Conservation (phyloP, 2,329 filamentous ascomycete species). For the Polytolypa hystricis region DNA sequence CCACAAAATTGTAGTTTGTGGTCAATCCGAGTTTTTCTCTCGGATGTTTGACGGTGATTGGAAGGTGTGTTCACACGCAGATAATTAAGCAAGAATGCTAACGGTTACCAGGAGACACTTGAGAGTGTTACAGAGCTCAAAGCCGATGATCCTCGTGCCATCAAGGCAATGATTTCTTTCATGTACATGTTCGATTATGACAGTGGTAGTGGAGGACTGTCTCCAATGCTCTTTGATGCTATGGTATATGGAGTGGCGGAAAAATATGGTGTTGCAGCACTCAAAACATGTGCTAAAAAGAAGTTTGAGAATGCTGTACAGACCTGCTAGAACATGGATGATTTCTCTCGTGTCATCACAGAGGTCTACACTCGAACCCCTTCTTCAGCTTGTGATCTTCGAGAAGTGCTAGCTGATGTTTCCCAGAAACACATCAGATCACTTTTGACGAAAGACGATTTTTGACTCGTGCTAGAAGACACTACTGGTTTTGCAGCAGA, state of each 20-base stretch:
- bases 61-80: conserved; percentile 11
- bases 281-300: conserved; percentile 14
- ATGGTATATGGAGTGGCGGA: conserved; percentile 17
- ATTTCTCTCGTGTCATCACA: no score
- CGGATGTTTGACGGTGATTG: conserved; percentile 9
- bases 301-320: conserved; percentile 12
- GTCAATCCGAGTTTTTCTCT: conserved; percentile 12
- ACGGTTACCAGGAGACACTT: conserved; percentile 8
- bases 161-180: conserved; percentile 18
- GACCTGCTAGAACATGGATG: conserved; percentile 16
- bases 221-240: conserved; percentile 16
- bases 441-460: conserved; percentile 7
- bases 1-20: conserved; percentile 12
- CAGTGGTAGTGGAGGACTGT: conserved; percentile 11
- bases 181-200: conserved; percentile 19
- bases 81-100: background rate
- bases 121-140: conserved; percentile 9
- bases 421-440: conserved; percentile 5
- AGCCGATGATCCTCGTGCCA: conserved; percentile 12
- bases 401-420: conserved; percentile 7
- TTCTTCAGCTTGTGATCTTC: no score
- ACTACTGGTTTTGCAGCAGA: conserved; percentile 12
- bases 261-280: conserved; percentile 15
- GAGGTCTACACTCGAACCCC: no score
- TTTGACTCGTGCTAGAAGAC: conserved; percentile 6